Conservation (phyloP, 192 early-diverging fungal genomes). For the Backusella tuberculispora region DNA sequence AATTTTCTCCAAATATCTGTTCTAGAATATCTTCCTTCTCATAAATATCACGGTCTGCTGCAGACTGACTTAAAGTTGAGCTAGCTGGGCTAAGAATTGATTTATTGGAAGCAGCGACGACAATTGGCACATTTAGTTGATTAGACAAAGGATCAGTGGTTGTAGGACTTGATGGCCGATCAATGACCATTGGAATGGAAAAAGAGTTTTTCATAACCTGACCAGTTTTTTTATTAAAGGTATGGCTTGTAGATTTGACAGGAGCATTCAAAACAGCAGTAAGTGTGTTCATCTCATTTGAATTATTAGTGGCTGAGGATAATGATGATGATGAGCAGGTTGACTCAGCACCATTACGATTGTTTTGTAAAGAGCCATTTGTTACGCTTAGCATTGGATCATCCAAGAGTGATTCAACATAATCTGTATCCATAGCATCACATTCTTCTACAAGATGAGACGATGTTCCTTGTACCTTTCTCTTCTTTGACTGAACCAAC, state of each 20-base stretch:
- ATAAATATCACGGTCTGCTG: background rate
- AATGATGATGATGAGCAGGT: background rate
- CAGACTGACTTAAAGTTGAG: background rate
- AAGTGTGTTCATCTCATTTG: background rate
- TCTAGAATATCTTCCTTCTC: slow-evolving; percentile 2
- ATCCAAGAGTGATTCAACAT: too few species aligned
- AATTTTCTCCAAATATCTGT: background rate
- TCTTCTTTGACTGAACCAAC: slow-evolving; percentile 4
- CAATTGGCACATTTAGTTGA: background rate
- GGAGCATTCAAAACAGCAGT: background rate
- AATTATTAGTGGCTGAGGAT: background rate
- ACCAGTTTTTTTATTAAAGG: background rate
- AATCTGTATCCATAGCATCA: too few species aligned
- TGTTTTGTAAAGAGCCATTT: background rate
- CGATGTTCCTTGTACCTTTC: background rate
- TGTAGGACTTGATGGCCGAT: background rate
- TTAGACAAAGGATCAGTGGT: background rate
- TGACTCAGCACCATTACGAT: background rate
- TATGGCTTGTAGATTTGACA: background rate
- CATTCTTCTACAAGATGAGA: background rate
- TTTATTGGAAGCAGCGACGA: background rate
- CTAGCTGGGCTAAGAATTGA: background rate
- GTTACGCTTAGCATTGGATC: too few species aligned
- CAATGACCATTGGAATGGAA: background rate
- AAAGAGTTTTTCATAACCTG: background rate